Percentiles rank a stretch among this genome's conserved stretches.
These are phyloP conservation scores for Novymonas esmeraldas DNA, from an alignment of 208 protist genomes.

Conservation along the genomic window DNA sequence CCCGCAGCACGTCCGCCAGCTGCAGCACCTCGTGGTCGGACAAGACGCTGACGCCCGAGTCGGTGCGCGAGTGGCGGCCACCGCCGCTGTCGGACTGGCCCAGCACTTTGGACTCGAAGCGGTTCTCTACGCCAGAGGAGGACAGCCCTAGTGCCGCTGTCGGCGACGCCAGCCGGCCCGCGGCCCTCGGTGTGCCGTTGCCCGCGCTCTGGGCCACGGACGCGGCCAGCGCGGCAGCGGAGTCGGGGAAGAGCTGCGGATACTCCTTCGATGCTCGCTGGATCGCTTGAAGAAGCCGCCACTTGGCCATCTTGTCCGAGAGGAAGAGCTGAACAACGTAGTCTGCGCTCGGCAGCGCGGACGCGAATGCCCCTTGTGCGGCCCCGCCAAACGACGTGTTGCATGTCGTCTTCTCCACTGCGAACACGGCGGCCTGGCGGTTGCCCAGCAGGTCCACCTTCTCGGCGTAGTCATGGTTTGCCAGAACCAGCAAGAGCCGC, in stretches of 20 bases:
- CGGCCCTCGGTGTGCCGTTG: neutral
- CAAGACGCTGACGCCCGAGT: constrained; percentile 38
- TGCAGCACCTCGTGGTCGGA: constrained; percentile 64
- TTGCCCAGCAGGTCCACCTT: constrained; percentile 50
- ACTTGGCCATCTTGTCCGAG: constrained; percentile 58
- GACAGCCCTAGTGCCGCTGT: neutral
- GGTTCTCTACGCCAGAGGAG: constrained; percentile 1
- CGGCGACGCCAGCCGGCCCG: no score
- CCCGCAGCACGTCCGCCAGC: constrained; percentile 55
- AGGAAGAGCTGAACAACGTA: constrained; percentile 41
- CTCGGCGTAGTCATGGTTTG: constrained; percentile 55
- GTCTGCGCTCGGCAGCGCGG: constrained; percentile 4
- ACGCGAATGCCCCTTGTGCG: neutral
- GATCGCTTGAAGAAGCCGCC: constrained; percentile 45
- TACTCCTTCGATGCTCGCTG: constrained; percentile 34
- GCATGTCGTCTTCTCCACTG: constrained; percentile 2
- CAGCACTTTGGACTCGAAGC: constrained; percentile 25
- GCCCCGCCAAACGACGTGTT: neutral
- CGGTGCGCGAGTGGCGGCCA: constrained; percentile 6
- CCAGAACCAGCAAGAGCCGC: constrained; percentile 45
- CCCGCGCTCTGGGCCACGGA: neutral
- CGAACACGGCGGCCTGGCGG: constrained; percentile 28
- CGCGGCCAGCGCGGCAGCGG: neutral
- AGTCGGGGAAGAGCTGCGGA: constrained; percentile 13
- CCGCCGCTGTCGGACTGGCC: neutral